Evolutionary conservation across 192 early-diverging fungal genomes (phyloP).

Genomic region (Kickxella alabastrina): DNA sequence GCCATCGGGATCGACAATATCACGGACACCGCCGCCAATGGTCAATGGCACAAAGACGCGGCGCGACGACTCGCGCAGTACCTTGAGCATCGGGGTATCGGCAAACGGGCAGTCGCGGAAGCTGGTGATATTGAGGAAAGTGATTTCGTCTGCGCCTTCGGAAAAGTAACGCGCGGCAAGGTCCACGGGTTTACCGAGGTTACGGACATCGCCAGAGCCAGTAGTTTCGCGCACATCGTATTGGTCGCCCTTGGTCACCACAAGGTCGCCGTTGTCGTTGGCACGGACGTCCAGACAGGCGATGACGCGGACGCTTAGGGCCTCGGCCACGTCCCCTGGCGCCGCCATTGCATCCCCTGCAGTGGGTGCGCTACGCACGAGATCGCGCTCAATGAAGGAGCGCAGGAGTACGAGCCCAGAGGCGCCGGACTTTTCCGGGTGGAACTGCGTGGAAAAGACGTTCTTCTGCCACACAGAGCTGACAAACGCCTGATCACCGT

Average conservation of each 20-base stretch:
- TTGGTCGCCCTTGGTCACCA: constrained; percentile 99
- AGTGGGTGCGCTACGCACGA: constrained; percentile 19
- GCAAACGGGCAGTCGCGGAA: constrained; percentile 87
- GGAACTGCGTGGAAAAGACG: constrained; percentile 98
- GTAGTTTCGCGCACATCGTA: constrained; percentile 90
- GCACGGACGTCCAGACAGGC: constrained; percentile 96
- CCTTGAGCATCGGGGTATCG: constrained; percentile 96
- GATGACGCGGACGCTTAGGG: constrained; percentile 85
- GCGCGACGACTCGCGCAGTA: constrained; percentile 79
- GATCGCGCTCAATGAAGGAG: constrained; percentile 68
- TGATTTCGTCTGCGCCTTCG: constrained; percentile 97
- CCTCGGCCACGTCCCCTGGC: constrained; percentile 41
- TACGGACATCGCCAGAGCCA: constrained; percentile 70
- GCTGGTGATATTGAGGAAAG: constrained; percentile 98
- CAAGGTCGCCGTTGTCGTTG: constrained; percentile 95
- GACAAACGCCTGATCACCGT: constrained; percentile 84
- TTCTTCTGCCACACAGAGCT: constrained; percentile 77
- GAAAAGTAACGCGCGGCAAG: constrained; percentile 87
- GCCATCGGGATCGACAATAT: constrained; percentile 84
- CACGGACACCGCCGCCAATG: constrained; percentile 97
- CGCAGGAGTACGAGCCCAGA: constrained; percentile 80
- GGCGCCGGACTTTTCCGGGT: constrained; percentile 95
- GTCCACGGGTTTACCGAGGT: constrained; percentile 96
- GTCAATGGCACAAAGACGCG: constrained; percentile 98
- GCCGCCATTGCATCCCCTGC: neutral